phyloP scores from a whole-genome alignment of 1,284 basidiomycete genomes.

The Ganoderma multipileum region DNA sequence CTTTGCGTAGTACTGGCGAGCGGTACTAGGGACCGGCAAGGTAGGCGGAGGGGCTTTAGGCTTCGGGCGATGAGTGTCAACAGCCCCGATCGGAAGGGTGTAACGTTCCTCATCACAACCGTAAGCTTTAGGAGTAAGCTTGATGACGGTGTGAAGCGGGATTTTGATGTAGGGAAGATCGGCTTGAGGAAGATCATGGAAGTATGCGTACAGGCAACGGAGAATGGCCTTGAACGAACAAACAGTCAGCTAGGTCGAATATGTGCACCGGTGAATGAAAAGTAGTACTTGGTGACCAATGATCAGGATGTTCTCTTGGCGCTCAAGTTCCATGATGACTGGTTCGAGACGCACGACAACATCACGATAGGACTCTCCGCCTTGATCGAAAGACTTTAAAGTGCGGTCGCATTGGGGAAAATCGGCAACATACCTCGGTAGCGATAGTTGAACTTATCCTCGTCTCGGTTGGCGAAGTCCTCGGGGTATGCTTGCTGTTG shows the following conservation, averaged over 20 bases:
- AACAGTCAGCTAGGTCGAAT: constrained; percentile 13
- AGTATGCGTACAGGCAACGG: constrained; percentile 92
- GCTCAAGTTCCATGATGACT: constrained; percentile 98
- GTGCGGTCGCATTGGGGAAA: background rate
- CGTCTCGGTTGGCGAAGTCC: constrained; percentile 98
- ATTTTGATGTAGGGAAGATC: constrained; percentile 99
- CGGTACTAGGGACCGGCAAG: constrained; percentile 39
- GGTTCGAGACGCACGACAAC: constrained; percentile 97
- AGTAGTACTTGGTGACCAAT: constrained; percentile 87
- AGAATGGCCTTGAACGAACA: constrained; percentile 73
- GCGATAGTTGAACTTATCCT: constrained; percentile 99
- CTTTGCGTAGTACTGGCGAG: constrained; percentile 44
- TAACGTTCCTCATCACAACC: constrained; percentile 98
- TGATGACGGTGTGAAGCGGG: constrained; percentile 96
- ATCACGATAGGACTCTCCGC: constrained; percentile 95
- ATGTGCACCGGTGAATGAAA: background rate
- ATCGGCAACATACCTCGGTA: constrained; percentile 67
- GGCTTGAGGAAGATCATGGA: constrained; percentile 90
- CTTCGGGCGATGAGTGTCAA: constrained; percentile 94
- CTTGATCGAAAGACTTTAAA: constrained; percentile 39
- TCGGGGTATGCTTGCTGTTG: constrained; percentile 91
- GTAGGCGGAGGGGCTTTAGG: constrained; percentile 48
- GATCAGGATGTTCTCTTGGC: constrained; percentile 97
- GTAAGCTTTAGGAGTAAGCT: constrained; percentile 97
- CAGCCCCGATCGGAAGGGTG: constrained; percentile 87